Evolutionary conservation across 73 alveolate species (phyloP).

Genomic region (Tetrahymena elliotti): DNA sequence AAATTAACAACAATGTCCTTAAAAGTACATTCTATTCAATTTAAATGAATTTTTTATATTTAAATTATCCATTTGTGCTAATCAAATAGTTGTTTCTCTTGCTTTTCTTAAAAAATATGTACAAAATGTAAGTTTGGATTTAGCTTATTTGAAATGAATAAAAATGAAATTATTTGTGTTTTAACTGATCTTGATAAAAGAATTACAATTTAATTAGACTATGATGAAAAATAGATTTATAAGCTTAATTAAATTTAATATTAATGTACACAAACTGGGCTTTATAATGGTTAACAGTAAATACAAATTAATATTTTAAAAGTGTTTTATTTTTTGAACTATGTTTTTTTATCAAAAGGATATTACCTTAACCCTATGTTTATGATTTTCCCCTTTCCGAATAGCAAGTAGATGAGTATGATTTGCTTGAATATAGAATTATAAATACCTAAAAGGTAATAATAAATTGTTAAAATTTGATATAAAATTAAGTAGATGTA

Average conservation of each 20-base stretch:
- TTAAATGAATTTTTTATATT: too few relatives aligned
- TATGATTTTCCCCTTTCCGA: background rate
- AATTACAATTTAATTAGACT: background rate
- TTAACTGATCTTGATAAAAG: background rate
- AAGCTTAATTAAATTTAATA: too few relatives aligned
- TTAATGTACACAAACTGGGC: background rate
- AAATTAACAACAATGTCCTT: background rate
- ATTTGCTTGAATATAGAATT: background rate
- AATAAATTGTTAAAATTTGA: background rate
- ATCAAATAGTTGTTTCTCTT: background rate
- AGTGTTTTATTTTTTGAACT: too few relatives aligned
- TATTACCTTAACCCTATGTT: background rate
- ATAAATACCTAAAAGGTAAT: background rate
- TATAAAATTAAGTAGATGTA: too few relatives aligned
- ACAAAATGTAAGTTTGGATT: background rate
- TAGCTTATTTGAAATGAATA: background rate
- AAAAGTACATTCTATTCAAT: background rate
- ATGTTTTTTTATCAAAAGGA: background rate
- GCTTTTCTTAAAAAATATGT: background rate
- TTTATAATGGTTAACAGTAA: background rate
- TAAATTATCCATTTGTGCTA: too few relatives aligned
- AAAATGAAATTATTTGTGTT: background rate
- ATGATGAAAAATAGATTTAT: background rate
- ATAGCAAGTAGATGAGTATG: background rate
- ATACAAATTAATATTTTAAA: too few relatives aligned